phyloP scores from a whole-genome alignment of 495 filamentous ascomycete species.

The Delitschia confertaspora region DNA sequence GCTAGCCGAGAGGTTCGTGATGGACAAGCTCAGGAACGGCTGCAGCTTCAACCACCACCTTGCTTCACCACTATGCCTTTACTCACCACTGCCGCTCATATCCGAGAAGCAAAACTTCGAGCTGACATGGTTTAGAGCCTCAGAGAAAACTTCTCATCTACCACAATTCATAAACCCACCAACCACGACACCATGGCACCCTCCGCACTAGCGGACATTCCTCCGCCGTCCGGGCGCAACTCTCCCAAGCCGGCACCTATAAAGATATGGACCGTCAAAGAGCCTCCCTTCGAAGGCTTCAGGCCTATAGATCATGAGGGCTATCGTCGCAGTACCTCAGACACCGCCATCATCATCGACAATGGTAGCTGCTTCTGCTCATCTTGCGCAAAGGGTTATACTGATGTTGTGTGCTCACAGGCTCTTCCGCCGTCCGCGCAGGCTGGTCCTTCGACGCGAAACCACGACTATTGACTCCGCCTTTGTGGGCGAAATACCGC shows the following conservation, averaged over 20 bases:
- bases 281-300: conserved; percentile 71
- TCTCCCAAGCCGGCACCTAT: conserved; percentile 44
- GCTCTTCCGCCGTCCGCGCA: conserved; percentile 78
- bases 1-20: no score
- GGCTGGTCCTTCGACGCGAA: conserved; percentile 85
- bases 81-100: no score
- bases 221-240: conserved; percentile 27
- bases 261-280: conserved; percentile 48
- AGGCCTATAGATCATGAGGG: conserved; percentile 55
- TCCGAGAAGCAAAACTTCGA: no score
- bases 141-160: no score
- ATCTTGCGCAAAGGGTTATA: no score
- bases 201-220: conserved; percentile 18
- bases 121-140: no score
- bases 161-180: neutral
- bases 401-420: conserved; percentile 38
- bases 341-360: conserved; percentile 88
- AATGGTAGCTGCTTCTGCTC: conserved; percentile 56
- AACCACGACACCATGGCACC: conserved; percentile 20
- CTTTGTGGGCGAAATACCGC: conserved; percentile 85
- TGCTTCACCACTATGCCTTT: conserved; percentile 7
- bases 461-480: conserved; percentile 71
- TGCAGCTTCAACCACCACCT: neutral
- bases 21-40: no score
- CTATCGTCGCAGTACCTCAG: conserved; percentile 42